Base-by-base conservation (phyloP, 202 grass and related monocot species). In the Digitaria exilis region DNA sequence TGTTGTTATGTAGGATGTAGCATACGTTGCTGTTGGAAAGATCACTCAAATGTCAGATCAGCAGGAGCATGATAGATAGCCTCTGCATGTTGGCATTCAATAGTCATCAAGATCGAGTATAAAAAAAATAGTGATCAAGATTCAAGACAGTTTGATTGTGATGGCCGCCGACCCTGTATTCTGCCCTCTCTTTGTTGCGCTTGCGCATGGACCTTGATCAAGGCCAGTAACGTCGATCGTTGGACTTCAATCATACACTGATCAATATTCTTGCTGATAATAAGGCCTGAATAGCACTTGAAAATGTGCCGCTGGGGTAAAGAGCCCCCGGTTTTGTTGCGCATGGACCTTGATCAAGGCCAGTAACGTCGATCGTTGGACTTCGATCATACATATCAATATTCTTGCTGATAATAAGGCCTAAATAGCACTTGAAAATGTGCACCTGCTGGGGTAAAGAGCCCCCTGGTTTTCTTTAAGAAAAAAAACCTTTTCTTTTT, bases 371-470 rank as follows among this genome's bases (percentile, higher is more conserved):
- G 32, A 81, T 31, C 17, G 6, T n/a, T 29, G 22, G 9, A 26
- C 3, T 13, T 9, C n/a, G 12, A 56, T 17, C 35, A 44, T 30
- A 39, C 65, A 29, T 44, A 56, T 81, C 19, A 17, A 32, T 58
- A 22, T 21, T 24, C 75, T 64, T 64, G 22, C 8, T 15, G 30
- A 70, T 19, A 12, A 17, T 10, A 45, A 69, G 66, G 25, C 13
- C 39, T 24, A 39, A 66, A 71, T 19, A 81, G 28, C 35, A 58
- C 55, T 41, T 69, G n/a, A n/a, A n/a, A n/a, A n/a, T n/a, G n/a
- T n/a, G n/a, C n/a, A n/a, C n/a, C n/a, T n/a, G n/a, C n/a, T n/a
- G n/a, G n/a, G n/a, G n/a, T n/a, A n/a, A n/a, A n/a, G n/a, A n/a
- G n/a, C n/a, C n/a, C n/a, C n/a, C n/a, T n/a, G n/a, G n/a, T n/a